Percentiles rank a stretch among this genome's conserved stretches.
Conservation (phyloP, 2,329 filamentous ascomycete species). For the Pseudogymnoascus sp. region DNA sequence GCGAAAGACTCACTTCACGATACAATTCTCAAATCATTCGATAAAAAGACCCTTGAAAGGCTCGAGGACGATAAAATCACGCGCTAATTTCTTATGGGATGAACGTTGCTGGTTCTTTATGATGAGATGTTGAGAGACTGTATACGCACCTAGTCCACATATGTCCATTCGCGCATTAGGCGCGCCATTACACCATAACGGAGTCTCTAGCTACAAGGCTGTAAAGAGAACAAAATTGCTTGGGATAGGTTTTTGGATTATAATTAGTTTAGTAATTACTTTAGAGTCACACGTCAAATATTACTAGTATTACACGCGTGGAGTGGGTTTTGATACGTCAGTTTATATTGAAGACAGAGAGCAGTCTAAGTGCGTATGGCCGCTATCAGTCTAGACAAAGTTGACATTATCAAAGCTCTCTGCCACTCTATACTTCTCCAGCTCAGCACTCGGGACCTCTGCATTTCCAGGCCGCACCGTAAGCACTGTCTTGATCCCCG, state of each 20-base stretch:
- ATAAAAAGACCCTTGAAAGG: not conserved
- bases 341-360: not conserved
- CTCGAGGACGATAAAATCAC: not conserved
- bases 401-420: slow-evolving; percentile 22
- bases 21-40: not conserved
- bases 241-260: not conserved
- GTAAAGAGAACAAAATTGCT: not conserved
- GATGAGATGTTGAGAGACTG: not conserved
- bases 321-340: too few relatives aligned
- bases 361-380: not conserved
- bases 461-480: slow-evolving; percentile 65
- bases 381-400: not conserved
- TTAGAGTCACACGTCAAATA: not conserved
- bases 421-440: slow-evolving; percentile 21
- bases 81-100: not conserved
- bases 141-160: not conserved
- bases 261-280: not conserved
- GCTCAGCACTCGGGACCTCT: slow-evolving; percentile 45
- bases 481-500: slow-evolving; percentile 56
- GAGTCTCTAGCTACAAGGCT: not conserved
- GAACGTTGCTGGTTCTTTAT: not conserved
- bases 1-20: slow-evolving; percentile 2
- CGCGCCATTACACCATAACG: not conserved
- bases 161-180: not conserved
- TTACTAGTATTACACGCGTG: not conserved